Base-by-base conservation (phyloP, 176 grass and related monocot species). In the Oryza brachyantha region DNA sequence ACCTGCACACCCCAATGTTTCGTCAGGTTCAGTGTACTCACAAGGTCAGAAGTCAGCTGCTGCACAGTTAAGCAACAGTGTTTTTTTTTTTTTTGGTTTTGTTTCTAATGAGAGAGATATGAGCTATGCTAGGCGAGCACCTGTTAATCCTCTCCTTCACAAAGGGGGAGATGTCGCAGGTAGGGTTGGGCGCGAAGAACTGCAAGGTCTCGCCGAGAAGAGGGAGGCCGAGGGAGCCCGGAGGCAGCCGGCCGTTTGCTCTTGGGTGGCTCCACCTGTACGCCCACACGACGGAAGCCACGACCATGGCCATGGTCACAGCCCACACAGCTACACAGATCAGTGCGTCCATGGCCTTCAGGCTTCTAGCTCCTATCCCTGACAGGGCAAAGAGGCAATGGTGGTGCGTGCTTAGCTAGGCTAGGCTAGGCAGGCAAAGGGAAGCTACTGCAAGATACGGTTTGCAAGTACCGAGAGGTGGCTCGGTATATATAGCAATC, bases 151-250 rank as follows among this genome's bases (percentile, higher is more conserved):
- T 91, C 37, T 91, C 13, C 42, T 79, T 91, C 8, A 94, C 72
- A 24, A 94, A 94, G 32, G 86, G 73, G 67, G 89, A 89, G 64
- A 94, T 22, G 13, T 91, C 89, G 11, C 25, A 87, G 4, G 89
- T 91, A 58, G 73, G 24, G 73, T 94, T 91, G 0, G 89, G 84
- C 2, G 72, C 63, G 77, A 94, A 94, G 86, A 94, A 94, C 62
- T 87, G 82, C 64, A 75, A 2, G 21, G 79, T 92, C 75, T 92
- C 90, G 36, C 90, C 90, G 46, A 92, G 78, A 12, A 89, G 66
- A 36, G 90, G 90, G 37, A 92, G 36, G 66, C 90, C 90, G 70
- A 92, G 84, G 55, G 86, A 92, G 40, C 90, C 90, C 3, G 90
- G 90, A 32, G 90, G 90, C 68, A 92, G 86, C 72, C 54, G 58